These are phyloP conservation scores for Collybia sordida DNA, from an alignment of 768 basidiomycete species.

Conservation along the genomic window DNA sequence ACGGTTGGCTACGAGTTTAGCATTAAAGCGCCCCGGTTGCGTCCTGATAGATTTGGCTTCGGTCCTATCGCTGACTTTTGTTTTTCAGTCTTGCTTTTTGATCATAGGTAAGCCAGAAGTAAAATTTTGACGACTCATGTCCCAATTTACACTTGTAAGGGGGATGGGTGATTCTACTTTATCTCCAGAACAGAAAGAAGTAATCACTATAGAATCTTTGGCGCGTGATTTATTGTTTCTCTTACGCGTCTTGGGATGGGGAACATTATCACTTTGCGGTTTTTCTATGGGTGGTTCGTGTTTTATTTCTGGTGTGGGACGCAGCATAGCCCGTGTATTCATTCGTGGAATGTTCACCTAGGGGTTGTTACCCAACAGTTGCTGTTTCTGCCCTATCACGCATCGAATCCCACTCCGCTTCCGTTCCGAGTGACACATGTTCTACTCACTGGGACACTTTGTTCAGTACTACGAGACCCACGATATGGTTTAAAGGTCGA, in stretches of 20 bases:
- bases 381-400: constrained; percentile 41
- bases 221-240: constrained; percentile 39
- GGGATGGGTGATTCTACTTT: constrained; percentile 48
- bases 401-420: constrained; percentile 30
- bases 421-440: constrained; percentile 43
- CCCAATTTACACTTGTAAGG: constrained; percentile 16
- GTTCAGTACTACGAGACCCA: constrained; percentile 16
- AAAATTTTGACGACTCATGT: neutral
- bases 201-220: constrained; percentile 42
- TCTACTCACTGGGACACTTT: constrained; percentile 34
- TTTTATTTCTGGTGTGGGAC: neutral
- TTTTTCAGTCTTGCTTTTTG: constrained; percentile 39
- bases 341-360: constrained; percentile 8
- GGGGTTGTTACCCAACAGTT: constrained; percentile 45
- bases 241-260: constrained; percentile 39
- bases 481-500: constrained; percentile 23
- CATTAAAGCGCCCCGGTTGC: constrained; percentile 38
- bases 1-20: constrained; percentile 30
- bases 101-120: constrained; percentile 26
- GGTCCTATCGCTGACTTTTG: neutral
- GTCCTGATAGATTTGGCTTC: neutral
- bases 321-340: neutral
- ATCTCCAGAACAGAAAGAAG: constrained; percentile 27
- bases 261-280: constrained; percentile 41
- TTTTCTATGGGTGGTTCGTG: constrained; percentile 53